Conservation (phyloP, 2,329 filamentous ascomycete genomes). For the Colletotrichum orbiculare region DNA sequence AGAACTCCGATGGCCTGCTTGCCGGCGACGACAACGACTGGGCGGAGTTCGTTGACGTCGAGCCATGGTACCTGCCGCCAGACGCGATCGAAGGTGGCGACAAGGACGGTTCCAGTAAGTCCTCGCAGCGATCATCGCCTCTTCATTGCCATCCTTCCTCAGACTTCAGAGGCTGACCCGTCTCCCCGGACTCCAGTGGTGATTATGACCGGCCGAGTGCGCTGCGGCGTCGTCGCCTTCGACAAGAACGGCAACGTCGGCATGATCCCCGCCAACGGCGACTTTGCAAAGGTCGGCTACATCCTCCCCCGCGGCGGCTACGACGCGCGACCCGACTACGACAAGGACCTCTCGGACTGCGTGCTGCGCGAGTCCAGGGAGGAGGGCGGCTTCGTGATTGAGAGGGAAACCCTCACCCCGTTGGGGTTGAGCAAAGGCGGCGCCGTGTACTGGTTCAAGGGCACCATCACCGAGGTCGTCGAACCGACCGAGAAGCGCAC, state of each 20-base stretch:
- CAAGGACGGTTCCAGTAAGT: slow-evolving; percentile 1
- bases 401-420: not conserved
- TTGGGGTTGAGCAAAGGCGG: slow-evolving; percentile 1
- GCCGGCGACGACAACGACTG: not conserved
- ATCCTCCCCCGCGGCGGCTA: slow-evolving; percentile 13
- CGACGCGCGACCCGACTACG: not conserved
- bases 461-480: not conserved
- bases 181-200: not conserved
- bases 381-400: slow-evolving; percentile 5
- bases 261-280: slow-evolving; percentile 3
- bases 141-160: too few species aligned
- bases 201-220: not conserved
- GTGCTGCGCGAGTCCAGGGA: slow-evolving; percentile 11
- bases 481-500: too few species aligned
- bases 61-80: not conserved
- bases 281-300: slow-evolving; percentile 6
- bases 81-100: not conserved
- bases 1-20: not conserved
- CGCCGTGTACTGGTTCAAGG: slow-evolving; percentile 15
- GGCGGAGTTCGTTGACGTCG: not conserved
- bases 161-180: too few species aligned
- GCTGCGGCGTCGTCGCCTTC: slow-evolving; percentile 8
- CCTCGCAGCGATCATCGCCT: too few species aligned
- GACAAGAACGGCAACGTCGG: not conserved
- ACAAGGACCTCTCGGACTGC: slow-evolving; percentile 10